Base-by-base conservation (phyloP, 2,329 filamentous ascomycete genomes). In the Aspergillaceae sp. region DNA sequence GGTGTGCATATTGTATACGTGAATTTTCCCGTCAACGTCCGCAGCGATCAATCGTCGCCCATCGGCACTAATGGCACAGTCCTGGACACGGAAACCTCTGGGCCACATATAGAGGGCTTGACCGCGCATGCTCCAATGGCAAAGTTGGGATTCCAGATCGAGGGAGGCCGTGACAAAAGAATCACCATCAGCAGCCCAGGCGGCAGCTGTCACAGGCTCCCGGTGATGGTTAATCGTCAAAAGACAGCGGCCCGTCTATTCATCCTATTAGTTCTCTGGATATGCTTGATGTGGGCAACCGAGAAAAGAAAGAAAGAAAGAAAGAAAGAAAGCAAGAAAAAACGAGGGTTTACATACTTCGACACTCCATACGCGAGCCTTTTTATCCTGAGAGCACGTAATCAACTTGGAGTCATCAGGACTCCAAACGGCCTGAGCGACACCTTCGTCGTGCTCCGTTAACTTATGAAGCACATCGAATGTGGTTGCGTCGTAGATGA, bases 341-440 rank as follows among this genome's bases (percentile, higher is more conserved):
- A 19, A 19, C 19, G 19, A n/a, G 8, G 36, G 37, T 5, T 34
- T 34, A 5, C 78, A 69, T 69, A 87, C 85, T 55, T 75, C 70
- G 10, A 76, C 72, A 64, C 89, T 80, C 86, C 87, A 95, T 51
- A 95, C 67, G 33, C 83, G 78, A 1, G 87, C 88, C 51, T 76
- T 77, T 40, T 77, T 79, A 59, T 94, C 87, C 53, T 80, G 77
- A 10, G 81, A 86, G 63, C 91, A 97, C 10, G 85, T 91, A 35
- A 97, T 81, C 32, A 98, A 74, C 68, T 87, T 87, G 1, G 78
- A 77, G 67, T 94, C 87, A 64, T 98, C 88, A 4, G 90, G 92
- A 61, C 90, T 96, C 87, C 92, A 98, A 1, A 87, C 77, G 3
- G 94, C 70, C 58, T 90, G 88, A 19, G 86, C 83, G 8, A 96